Evolutionary conservation across 2,329 filamentous ascomycete species (phyloP), one percentile per base, ranked within the genome.

Genomic region (Tolypocladium ophioglossoides): DNA sequence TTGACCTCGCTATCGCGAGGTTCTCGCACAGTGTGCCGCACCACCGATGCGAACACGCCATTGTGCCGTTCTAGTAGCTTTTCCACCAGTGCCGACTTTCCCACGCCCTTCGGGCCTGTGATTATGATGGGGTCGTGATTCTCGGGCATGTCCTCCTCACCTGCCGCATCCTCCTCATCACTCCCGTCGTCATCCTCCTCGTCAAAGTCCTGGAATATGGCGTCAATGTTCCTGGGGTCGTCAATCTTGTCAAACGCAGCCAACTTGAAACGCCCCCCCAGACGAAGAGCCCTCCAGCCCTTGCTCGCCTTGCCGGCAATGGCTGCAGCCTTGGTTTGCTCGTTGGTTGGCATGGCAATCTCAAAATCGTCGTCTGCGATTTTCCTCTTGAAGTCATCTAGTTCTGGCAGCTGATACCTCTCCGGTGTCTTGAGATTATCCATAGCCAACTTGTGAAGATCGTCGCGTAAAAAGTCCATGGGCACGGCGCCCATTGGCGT

Each of bases 161-260:
- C 61, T 5, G 66, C 64, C 40, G 65, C 62, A 11, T 63, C 65
- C n/a, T 70, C 71, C 7, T 68, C 63, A 10, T 63, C 62, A 11
- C 67, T 63, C 3, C 66, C 69, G 24, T 72, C 72, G 2, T 63
- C 67, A 3, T 61, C 61, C 8, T 62, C 62, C 14, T 75, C 73
- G 9, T 70, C 65, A 35, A 72, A 64, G 38, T 80, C 76, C 52
- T 78, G 70, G 56, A 84, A 86, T 14, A 86, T 73, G 37, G 74
- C 64, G 53, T 77, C 76, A 35, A 86, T 77, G 57, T 89, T 88
- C 65, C 87, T 87, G 41, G 87, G 85, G 59, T 91, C 85, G 54
- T 96, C 91, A 50, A 96, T 87, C 68, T 87, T 89, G 69, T 97
- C 91, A 68, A 97, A 94, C 22, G 84, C 74, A 47, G 83, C 79